phyloP scores from a whole-genome alignment of 345 rosid genomes.

The Dipteronia sinensis region DNA sequence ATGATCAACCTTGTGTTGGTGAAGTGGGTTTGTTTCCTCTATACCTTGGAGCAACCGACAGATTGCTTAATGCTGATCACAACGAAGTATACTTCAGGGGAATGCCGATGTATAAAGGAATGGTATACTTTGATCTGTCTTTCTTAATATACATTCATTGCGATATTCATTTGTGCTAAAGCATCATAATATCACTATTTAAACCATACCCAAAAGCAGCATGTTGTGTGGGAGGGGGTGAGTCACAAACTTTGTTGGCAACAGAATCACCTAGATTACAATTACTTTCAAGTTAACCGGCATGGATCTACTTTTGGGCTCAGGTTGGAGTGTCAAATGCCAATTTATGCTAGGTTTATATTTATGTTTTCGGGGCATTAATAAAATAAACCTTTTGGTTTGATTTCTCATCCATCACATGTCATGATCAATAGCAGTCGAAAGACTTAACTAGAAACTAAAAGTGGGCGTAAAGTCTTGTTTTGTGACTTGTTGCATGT shows the following conservation, averaged over 20 bases:
- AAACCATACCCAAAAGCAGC: not conserved
- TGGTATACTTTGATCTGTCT: conserved; percentile 41
- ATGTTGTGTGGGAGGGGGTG: not conserved
- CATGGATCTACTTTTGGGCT: not conserved
- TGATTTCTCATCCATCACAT: not conserved
- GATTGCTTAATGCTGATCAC: conserved; percentile 82
- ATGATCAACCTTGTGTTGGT: conserved; percentile 74
- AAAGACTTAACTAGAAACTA: not conserved
- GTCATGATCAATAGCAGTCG: not conserved
- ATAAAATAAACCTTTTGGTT: not conserved
- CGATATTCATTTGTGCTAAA: not conserved
- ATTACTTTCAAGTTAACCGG: not conserved
- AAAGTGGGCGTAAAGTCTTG: no score
- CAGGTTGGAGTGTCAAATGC: not conserved
- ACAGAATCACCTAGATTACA: no score
- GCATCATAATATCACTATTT: not conserved
- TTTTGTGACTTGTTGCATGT: conserved; percentile 9
- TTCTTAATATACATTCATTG: not conserved
- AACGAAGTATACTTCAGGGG: conserved; percentile 76
- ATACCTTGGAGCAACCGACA: conserved; percentile 71
- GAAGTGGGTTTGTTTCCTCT: conserved; percentile 82
- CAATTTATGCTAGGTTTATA: not conserved
- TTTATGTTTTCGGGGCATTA: not conserved
- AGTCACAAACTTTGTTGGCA: not conserved
- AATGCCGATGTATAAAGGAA: conserved; percentile 75